Percentiles rank a stretch among this genome's conserved stretches.
phyloP scores from a whole-genome alignment of 2,329 filamentous ascomycete species.

The Atkinsonella texensis region DNA sequence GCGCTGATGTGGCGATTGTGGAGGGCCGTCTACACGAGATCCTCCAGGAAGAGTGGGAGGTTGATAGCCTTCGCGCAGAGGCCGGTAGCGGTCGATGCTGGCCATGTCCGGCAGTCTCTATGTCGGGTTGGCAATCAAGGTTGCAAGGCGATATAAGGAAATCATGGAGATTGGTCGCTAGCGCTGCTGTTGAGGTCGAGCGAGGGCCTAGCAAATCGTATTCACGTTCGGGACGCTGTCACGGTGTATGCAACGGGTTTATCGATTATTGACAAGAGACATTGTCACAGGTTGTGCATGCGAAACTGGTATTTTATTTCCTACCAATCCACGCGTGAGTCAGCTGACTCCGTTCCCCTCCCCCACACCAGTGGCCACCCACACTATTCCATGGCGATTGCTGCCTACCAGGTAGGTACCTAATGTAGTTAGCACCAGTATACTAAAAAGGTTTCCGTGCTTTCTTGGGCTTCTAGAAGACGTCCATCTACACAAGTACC shows the following conservation, averaged over 20 bases:
- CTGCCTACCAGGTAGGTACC: no score
- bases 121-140: slow-evolving; percentile 14
- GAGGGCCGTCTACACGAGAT: slow-evolving; percentile 29
- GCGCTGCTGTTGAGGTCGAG: neutral
- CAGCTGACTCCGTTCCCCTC: slow-evolving; percentile 1
- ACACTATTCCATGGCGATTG: neutral
- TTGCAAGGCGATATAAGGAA: slow-evolving; percentile 8
- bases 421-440: no score
- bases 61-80: slow-evolving; percentile 44
- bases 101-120: slow-evolving; percentile 32
- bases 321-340: neutral
- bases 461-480: no score
- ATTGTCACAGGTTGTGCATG: neutral
- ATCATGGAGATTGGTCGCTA: slow-evolving; percentile 14
- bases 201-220: neutral
- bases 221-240: neutral
- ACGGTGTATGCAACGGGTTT: neutral
- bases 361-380: neutral
- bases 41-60: slow-evolving; percentile 33
- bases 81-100: slow-evolving; percentile 47
- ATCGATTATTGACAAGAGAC: neutral
- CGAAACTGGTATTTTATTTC: neutral
- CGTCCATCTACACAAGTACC: no score
- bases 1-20: slow-evolving; percentile 39
- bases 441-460: no score